Conservation (phyloP, 768 basidiomycete genomes). For the Pleurotus djamor region DNA sequence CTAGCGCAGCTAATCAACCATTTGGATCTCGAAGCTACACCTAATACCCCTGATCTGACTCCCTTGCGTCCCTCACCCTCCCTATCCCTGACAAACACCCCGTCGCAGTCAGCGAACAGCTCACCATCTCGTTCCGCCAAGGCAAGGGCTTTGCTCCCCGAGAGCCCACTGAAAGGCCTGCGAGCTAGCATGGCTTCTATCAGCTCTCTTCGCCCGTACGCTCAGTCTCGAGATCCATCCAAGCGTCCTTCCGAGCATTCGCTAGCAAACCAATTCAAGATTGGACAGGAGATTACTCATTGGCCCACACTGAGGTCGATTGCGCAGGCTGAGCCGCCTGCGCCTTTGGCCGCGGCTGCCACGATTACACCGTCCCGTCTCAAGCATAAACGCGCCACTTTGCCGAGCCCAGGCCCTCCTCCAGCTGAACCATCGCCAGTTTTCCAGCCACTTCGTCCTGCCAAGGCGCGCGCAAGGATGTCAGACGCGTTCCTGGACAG, state of each 20-base stretch:
- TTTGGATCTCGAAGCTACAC: slow-evolving; percentile 83
- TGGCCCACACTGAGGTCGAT: slow-evolving; percentile 17
- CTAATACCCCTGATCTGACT: slow-evolving; percentile 47
- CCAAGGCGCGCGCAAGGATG: slow-evolving; percentile 24
- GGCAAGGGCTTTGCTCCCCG: slow-evolving; percentile 21
- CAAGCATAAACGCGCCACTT: slow-evolving; percentile 49
- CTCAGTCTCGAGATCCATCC: slow-evolving; percentile 18
- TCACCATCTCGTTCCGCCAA: slow-evolving; percentile 26
- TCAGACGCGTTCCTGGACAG: slow-evolving; percentile 14
- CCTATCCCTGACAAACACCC: slow-evolving; percentile 10
- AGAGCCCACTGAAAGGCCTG: slow-evolving; percentile 35
- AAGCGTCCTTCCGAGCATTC: slow-evolving; percentile 2
- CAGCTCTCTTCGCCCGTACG: slow-evolving; percentile 39
- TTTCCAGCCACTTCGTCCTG: slow-evolving; percentile 58
- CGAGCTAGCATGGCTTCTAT: slow-evolving; percentile 37
- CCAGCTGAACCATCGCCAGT: slow-evolving; percentile 53
- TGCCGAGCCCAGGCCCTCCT: slow-evolving; percentile 43
- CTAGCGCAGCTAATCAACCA: slow-evolving; percentile 74
- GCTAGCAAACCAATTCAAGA: slow-evolving; percentile 6
- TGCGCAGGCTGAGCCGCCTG: slow-evolving; percentile 17
- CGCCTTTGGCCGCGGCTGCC: slow-evolving; percentile 7
- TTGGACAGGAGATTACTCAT: slow-evolving; percentile 16
- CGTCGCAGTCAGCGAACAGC: slow-evolving; percentile 16
- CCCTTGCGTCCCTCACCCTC: slow-evolving; percentile 37
- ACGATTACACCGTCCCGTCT: slow-evolving; percentile 23